Base-by-base conservation (phyloP, 345 rosid genomes). In the Gossypium sturtianum region DNA sequence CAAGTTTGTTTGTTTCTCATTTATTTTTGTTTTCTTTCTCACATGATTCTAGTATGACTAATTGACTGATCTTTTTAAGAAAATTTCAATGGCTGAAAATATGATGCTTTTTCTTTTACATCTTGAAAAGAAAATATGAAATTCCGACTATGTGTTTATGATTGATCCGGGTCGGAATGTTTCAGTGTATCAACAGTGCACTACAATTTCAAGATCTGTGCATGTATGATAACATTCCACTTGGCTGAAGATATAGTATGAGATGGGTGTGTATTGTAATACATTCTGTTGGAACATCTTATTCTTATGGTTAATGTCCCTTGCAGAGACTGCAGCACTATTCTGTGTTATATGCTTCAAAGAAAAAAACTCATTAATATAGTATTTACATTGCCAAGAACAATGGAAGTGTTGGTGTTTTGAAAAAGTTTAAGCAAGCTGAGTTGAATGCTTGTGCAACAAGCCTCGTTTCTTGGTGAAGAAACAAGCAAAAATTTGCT, bases 141-240 rank as follows among this genome's bases (percentile, higher is more conserved):
- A 70, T 5, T 34, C 20, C 27, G 25, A 25, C 12, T 49, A 16
- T 48, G 44, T 66, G 17, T 69, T 10, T 69, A 61, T 68, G 45
- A 10, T 69, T 52, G 73, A 20, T 52, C 25, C 29, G 41, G 22
- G 22, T 49, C 44, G 6, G 16, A 27, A 68, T 51, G 43, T 45
- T 45, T 47, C 66, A 13, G 41, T 45, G 71, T 66, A 45, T 45
- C 59, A 69, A 70, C 53, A 45, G 15, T 4, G 2, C 10, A 12
- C 25, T 70, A 17, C 23, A 69, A 69, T 47, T 12, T 66, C 53
- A 9, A 67, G 41, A 48, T 48, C 49, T 45, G 11, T 45, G 22
- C 22, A 12, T 66, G 53, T 45, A 66, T 66, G 23, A 63, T 66
- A 45, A 66, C 70, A 27, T 45, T 66, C 70, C 34, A 66, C 12